Conservation (phyloP, 208 protist species). For the Trypanosoma scelopori region DNA sequence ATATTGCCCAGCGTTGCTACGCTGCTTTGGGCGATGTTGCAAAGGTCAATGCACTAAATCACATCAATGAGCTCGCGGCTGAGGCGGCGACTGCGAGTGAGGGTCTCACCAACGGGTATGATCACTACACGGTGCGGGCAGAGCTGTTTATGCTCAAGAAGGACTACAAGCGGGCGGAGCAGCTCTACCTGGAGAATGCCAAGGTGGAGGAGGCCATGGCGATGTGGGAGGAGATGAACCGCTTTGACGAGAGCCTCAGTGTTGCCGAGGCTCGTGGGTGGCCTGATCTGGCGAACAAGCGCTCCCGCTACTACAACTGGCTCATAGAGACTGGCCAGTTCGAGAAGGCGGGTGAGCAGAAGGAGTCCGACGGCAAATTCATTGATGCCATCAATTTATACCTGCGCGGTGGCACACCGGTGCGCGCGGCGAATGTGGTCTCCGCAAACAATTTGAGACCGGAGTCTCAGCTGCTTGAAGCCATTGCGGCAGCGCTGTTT, state of each 20-base stretch:
- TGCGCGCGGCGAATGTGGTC: conserved; percentile 92
- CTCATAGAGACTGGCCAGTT: conserved; percentile 95
- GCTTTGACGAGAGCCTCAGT: conserved; percentile 91
- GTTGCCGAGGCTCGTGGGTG: conserved; percentile 86
- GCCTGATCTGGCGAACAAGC: conserved; percentile 83
- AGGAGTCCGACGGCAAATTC: conserved; percentile 94
- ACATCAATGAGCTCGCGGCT: conserved; percentile 85
- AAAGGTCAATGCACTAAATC: conserved; percentile 90
- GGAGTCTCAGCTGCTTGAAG: conserved; percentile 92
- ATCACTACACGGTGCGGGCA: conserved; percentile 90
- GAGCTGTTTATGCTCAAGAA: conserved; percentile 89
- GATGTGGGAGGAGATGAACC: conserved; percentile 96
- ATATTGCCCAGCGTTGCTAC: conserved; percentile 95
- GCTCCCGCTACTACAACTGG: conserved; percentile 93
- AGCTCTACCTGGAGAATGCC: conserved; percentile 94
- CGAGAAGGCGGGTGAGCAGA: conserved; percentile 94
- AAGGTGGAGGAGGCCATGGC: conserved; percentile 92
- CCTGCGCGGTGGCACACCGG: conserved; percentile 93
- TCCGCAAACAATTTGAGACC: conserved; percentile 77
- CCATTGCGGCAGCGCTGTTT: conserved; percentile 92
- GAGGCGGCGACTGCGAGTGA: conserved; percentile 54
- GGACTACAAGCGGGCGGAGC: conserved; percentile 93
- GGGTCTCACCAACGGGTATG: conserved; percentile 75
- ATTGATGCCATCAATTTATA: conserved; percentile 97
- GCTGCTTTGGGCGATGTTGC: conserved; percentile 94